These are phyloP conservation scores for Microdochium bolleyi DNA, from an alignment of 2,329 filamentous ascomycete species.

Conservation along the genomic window DNA sequence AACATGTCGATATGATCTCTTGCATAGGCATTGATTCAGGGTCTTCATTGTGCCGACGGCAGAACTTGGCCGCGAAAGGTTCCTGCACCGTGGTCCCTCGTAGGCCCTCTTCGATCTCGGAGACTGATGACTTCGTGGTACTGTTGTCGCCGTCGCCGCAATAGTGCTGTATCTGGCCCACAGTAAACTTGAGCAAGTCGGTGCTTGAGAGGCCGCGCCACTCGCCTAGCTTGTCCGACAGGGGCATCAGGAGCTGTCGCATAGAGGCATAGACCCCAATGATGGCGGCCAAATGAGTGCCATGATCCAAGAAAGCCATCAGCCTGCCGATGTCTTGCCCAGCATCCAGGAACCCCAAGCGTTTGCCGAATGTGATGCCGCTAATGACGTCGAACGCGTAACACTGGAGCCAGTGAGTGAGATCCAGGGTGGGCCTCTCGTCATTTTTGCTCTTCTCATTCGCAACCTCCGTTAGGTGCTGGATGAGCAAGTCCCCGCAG, in stretches of 20 bases:
- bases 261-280: constrained; percentile 7
- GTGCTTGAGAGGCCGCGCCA: background rate
- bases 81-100: background rate
- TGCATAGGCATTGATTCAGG: constrained; percentile 17
- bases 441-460: background rate
- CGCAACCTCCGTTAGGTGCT: background rate
- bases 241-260: background rate
- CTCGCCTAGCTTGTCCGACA: background rate
- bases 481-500: background rate
- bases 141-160: background rate
- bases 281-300: constrained; percentile 6
- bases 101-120: background rate
- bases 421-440: constrained; percentile 13
- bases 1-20: constrained; percentile 1
- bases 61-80: constrained; percentile 12
- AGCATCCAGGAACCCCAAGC: constrained; percentile 15
- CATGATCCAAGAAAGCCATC: constrained; percentile 10
- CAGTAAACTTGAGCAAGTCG: background rate
- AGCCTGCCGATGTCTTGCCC: constrained; percentile 10
- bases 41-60: constrained; percentile 8
- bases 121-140: background rate
- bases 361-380: constrained; percentile 10
- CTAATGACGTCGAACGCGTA: constrained; percentile 18
- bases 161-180: background rate
- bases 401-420: constrained; percentile 8